Base-by-base conservation (phyloP, 2,329 filamentous ascomycete genomes). In the Beauveria asiatica region DNA sequence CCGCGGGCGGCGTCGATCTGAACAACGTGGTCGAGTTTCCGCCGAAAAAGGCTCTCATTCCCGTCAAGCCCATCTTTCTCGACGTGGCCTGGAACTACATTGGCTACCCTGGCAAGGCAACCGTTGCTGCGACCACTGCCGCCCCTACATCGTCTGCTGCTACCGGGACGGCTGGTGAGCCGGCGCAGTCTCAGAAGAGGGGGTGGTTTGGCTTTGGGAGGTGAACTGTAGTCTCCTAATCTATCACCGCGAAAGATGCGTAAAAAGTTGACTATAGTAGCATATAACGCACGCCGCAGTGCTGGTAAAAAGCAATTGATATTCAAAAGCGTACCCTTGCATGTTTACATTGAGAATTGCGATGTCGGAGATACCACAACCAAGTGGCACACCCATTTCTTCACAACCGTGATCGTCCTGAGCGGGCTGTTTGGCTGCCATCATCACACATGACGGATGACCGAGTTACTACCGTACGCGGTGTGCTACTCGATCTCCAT, bases 1-100 rank as follows among this genome's bases (percentile, higher is more conserved):
- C 90, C 1, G 75, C 79, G 4, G 83, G 82, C 27, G 84, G 83
- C 37, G 83, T 91, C 10, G 86, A 96, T 70, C 78, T 97, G 27
- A 80, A 80, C 46, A 93, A 93, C 65, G 77, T 99, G 27, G 92
- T 97, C 51, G 83, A 86, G 5, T 97, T 92, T 72, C 94, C 94
- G 13, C 92, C 93, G 1, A 89, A 86, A 70, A 77, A 97, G 65
- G 85, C 90, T 63, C 82, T 88, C 1, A 85, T 97, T 44, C 92
- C 94, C 0, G 88, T 96, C 57, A 99, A 99, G 78, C 94, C 94
- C 30, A 80, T 97, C 39, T 97, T 97, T 79, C 84, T 97, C 62
- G 94, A 99, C 70, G 88, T 96, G 8, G 94, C 94, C 10, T 99
- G 91, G 89, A 97, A 97, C 72, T 97, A 97, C 71, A 92, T 99